A percentile compares a stretch with the other conserved stretches of the same genome.
Conservation (phyloP, 306 rosid genomes). For the Vachellia pachyceras region DNA sequence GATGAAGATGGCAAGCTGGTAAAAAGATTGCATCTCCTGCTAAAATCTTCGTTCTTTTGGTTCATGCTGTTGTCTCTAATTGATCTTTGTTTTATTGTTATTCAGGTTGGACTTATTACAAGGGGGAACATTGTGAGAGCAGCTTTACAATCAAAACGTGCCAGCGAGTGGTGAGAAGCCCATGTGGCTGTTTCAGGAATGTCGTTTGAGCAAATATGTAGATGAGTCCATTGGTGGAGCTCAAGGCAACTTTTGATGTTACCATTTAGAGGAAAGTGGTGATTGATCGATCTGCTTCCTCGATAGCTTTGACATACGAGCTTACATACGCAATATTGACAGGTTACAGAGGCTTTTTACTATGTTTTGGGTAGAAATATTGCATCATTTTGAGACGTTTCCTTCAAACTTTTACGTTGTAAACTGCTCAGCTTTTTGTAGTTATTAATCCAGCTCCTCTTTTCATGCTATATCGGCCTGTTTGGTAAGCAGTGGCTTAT, state of each 20-base stretch:
- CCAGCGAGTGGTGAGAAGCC: constrained; percentile 41
- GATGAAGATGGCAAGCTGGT: constrained; percentile 85
- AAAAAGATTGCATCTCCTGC: constrained; percentile 30
- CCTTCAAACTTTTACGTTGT: constrained; percentile 18
- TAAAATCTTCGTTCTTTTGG: constrained; percentile 9
- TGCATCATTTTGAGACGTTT: constrained; percentile 32
- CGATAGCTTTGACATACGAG: constrained; percentile 19
- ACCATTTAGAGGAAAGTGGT: not conserved
- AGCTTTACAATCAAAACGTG: constrained; percentile 80
- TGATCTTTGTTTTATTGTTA: constrained; percentile 38
- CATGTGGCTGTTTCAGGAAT: constrained; percentile 21
- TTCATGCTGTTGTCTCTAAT: constrained; percentile 38
- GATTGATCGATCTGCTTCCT: constrained; percentile 40
- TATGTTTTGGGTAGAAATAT: constrained; percentile 14
- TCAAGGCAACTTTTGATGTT: constrained; percentile 37
- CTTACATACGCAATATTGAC: constrained; percentile 6
- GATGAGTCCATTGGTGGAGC: constrained; percentile 29
- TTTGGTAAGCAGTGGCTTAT: too few species aligned
- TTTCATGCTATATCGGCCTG: not conserved
- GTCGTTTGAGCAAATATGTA: constrained; percentile 8
- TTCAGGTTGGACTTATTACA: constrained; percentile 86
- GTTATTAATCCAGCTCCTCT: not conserved
- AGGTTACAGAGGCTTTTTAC: constrained; percentile 25
- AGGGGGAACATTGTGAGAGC: constrained; percentile 92
- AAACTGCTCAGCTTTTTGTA: constrained; percentile 27